Evolutionary conservation across 192 early-diverging fungal genomes (phyloP), one percentile per base, ranked within the genome.

Genomic region (Rhizophagus prolifer): DNA sequence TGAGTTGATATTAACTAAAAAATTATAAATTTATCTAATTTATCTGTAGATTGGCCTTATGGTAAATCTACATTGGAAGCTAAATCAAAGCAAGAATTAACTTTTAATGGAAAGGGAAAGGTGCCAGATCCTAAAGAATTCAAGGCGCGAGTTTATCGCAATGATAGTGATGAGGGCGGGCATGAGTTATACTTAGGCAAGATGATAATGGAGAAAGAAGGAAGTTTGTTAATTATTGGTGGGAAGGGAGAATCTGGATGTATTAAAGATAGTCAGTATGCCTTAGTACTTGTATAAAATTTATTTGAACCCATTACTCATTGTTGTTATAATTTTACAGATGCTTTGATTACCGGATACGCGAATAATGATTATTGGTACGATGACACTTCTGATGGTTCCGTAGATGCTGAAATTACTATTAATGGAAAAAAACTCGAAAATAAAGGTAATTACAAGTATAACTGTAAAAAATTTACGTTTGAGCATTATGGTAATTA

Each of bases 361-460:
- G 72, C 58, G n/a, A 74, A 74, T 28, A 74, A 74, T n/a, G 72
- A 74, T 74, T 74, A 74, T 74, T 74, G 58, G 72, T 74, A 74
- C 21, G 58, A 74, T 60, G 72, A 74, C 58, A 74, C 72, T 62
- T 74, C 58, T 34, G 72, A 74, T 60, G 72, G 72, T 12, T 74
- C 72, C 8, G 38, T 74, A 62, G 72, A 74, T n/a, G 58, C 59
- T 38, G 62, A 1, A 7, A n/a, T 74, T 38, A 31, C 41, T 4
- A 61, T 25, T 74, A 44, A 36, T 25, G 31, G 28, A 3, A 31
- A 61, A 0, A 2, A 10, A 16, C 72, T 62, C 58, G 0, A 19
- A 9, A 60, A 74, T 21, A 74, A 34, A 74, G 72, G 72, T 62
- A 61, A 28, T 0, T 4, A 23, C n/a, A 36, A 36, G 14, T 41